These are phyloP conservation scores for Spergularia marina DNA, from an alignment of 148 eudicot genomes.

Conservation along the genomic window DNA sequence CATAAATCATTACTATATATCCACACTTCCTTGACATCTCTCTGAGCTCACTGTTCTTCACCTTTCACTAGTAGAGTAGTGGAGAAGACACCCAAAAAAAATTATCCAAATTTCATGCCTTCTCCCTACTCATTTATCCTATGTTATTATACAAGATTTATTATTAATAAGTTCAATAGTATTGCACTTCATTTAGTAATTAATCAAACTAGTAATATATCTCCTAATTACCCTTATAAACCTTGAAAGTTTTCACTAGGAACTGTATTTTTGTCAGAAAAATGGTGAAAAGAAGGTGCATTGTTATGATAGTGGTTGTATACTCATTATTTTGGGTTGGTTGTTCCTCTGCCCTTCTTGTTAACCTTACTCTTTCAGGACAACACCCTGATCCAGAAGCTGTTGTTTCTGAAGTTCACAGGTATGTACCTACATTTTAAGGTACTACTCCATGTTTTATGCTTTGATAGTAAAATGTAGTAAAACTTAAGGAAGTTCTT, in stretches of 20 bases:
- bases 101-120: background rate
- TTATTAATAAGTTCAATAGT: background rate
- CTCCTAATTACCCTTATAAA: no score
- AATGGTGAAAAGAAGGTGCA: constrained; percentile 52
- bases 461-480: no score
- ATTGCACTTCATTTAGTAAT: background rate
- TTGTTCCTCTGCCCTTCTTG: constrained; percentile 22
- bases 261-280: background rate
- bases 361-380: constrained; percentile 66
- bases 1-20: constrained; percentile 18
- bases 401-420: constrained; percentile 60
- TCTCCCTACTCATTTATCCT: background rate
- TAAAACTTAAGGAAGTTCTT: no score
- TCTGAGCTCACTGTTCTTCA: background rate
- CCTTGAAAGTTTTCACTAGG: background rate
- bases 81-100: background rate
- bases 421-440: constrained; percentile 35
- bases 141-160: background rate
- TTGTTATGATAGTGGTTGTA: constrained; percentile 42
- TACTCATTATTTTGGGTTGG: constrained; percentile 23
- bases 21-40: constrained; percentile 2
- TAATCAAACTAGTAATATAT: no score
- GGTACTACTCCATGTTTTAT: no score
- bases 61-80: background rate
- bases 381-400: constrained; percentile 91